Base-by-base conservation (phyloP, 805 yeast genomes). In the Ogataea pini region DNA sequence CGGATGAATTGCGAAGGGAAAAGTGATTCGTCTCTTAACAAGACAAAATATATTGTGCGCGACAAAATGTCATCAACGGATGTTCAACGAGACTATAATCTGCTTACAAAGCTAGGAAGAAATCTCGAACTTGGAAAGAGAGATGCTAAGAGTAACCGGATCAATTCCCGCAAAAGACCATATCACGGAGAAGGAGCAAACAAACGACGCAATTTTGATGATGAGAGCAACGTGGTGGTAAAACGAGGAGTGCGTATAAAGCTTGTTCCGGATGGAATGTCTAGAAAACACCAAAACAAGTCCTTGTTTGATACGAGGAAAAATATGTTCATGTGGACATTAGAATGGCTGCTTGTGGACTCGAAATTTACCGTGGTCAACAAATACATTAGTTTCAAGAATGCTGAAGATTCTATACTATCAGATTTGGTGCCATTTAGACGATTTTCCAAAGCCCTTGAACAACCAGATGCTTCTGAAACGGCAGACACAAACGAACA, bases 61-160 rank as follows among this genome's bases (percentile, higher is more conserved):
- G 64, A 65, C 3, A 74, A 74, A 2, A 65, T 89, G 7, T 68
- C 69, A 20, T 66, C 68, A 7, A 56, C 65, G 4, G 79, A 82
- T 39, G 78, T 90, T 6, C 89, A 90, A 60, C 68, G 97, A 51
- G 97, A 91, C 63, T 91, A 89, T 64, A 85, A 88, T 61, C 88
- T 87, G 60, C 67, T 91, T 27, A 71, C 79, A 48, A 71, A 69
- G 17, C 57, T 88, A 46, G 83, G 82, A 42, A 69, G 97, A 37
- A 65, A 74, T 2, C 71, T 89, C 12, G 73, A 75, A n/a, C 63
- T 87, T 13, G 78, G 82, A 7, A 82, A 80, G 56, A 65, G 64
- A 0, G 92, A 84, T 59, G 58, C 69, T 6, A 75, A 70, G 48
- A 78, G 77, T 39, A 74, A 67, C 57, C 77, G 72, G 54, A 73